phyloP scores from a whole-genome alignment of 805 yeast species.

The Grigorovia yakushimaensis region DNA sequence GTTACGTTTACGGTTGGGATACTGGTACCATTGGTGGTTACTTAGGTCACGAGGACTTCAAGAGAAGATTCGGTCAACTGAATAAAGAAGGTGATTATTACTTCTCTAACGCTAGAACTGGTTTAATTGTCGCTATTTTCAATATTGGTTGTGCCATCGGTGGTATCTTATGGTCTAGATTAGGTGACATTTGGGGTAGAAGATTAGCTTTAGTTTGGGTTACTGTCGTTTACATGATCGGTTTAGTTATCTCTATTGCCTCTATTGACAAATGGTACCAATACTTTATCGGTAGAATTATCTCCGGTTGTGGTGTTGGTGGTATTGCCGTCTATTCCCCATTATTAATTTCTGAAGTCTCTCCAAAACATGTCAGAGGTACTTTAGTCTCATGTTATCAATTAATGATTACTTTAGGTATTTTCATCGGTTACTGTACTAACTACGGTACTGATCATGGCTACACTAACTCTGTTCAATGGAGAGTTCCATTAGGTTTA shows the following conservation, averaged over 20 bases:
- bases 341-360: slow-evolving; percentile 56
- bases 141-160: slow-evolving; percentile 71
- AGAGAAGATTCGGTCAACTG: slow-evolving; percentile 44
- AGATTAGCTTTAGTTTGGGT: slow-evolving; percentile 34
- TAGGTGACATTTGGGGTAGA: slow-evolving; percentile 59
- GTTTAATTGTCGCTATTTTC: slow-evolving; percentile 50
- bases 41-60: slow-evolving; percentile 46
- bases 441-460: slow-evolving; percentile 51
- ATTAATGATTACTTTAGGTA: slow-evolving; percentile 61
- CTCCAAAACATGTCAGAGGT: slow-evolving; percentile 67
- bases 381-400: slow-evolving; percentile 62
- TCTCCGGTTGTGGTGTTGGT: slow-evolving; percentile 74
- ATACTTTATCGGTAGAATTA: slow-evolving; percentile 54
- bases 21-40: slow-evolving; percentile 75
- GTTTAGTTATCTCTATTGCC: slow-evolving; percentile 57
- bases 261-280: slow-evolving; percentile 53
- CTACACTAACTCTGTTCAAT: slow-evolving; percentile 56
- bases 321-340: slow-evolving; percentile 69
- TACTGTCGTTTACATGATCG: slow-evolving; percentile 45
- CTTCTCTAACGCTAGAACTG: slow-evolving; percentile 45
- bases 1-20: slow-evolving; percentile 62
- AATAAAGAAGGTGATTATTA: slow-evolving; percentile 34
- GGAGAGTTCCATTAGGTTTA: slow-evolving; percentile 66
- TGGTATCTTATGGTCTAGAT: slow-evolving; percentile 47
- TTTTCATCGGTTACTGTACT: slow-evolving; percentile 66